A percentile compares a stretch with the other conserved stretches of the same genome.
Conservation (phyloP, 108 stramenopile species). For the Epipyxis sp. region DNA sequence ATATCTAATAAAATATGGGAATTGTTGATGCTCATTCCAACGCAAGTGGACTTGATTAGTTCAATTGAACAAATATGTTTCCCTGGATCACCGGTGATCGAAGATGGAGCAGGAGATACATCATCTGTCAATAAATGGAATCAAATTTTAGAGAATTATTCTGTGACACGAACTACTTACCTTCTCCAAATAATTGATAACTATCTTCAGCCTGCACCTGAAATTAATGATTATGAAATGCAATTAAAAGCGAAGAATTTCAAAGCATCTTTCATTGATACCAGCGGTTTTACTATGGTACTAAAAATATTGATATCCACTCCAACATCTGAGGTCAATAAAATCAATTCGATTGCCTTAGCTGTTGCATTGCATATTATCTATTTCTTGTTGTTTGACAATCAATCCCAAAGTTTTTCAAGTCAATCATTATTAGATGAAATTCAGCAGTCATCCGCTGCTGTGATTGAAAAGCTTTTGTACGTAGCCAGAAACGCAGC, state of each 20-base stretch:
- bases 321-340: background rate
- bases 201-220: slow-evolving; percentile 75
- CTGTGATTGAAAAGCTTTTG: slow-evolving; percentile 8
- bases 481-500: background rate
- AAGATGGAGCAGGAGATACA: background rate
- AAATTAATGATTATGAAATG: slow-evolving; percentile 52
- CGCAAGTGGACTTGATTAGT: slow-evolving; percentile 64
- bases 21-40: slow-evolving; percentile 81
- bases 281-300: background rate
- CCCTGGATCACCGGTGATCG: slow-evolving; percentile 65
- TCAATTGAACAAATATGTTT: slow-evolving; percentile 64
- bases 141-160: slow-evolving; percentile 13
- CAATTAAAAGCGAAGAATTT: background rate
- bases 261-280: background rate
- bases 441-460: background rate
- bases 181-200: slow-evolving; percentile 86
- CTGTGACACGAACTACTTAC: slow-evolving; percentile 77
- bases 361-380: slow-evolving; percentile 8
- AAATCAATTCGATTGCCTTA: background rate
- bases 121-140: background rate
- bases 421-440: background rate
- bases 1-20: slow-evolving; percentile 64
- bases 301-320: background rate
- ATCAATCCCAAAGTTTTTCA: background rate
- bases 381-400: slow-evolving; percentile 1